Evolutionary conservation across 2,329 filamentous ascomycete genomes (phyloP).

Genomic region (Claviceps purpurea): DNA sequence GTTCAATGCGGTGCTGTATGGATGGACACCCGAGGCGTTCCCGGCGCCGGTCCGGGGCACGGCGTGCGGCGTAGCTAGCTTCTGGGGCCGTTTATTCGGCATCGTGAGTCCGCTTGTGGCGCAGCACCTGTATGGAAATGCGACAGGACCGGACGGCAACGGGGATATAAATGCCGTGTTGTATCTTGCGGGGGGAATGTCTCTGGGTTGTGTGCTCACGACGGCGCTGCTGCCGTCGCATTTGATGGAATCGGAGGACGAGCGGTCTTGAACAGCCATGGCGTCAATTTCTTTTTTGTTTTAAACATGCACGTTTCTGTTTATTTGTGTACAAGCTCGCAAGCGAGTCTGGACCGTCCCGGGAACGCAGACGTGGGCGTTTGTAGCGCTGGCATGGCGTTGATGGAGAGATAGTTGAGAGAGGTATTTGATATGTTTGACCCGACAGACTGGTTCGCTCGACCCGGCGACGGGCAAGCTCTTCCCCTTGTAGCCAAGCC

Average conservation of each 20-base stretch:
- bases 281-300: not conserved
- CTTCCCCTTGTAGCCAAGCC: too few species aligned
- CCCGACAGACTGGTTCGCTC: too few species aligned
- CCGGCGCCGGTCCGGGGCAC: slow-evolving; percentile 41
- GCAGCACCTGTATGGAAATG: slow-evolving; percentile 25
- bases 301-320: not conserved
- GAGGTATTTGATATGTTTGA: too few species aligned
- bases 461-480: too few species aligned
- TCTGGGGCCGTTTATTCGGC: slow-evolving; percentile 44
- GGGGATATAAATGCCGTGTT: slow-evolving; percentile 35
- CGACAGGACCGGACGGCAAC: slow-evolving; percentile 12
- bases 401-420: too few species aligned
- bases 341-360: too few species aligned
- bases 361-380: too few species aligned
- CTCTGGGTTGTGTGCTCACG: slow-evolving; percentile 36
- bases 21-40: slow-evolving; percentile 43
- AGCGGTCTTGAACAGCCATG: slow-evolving; percentile 7
- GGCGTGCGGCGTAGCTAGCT: slow-evolving; percentile 42
- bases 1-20: slow-evolving; percentile 24
- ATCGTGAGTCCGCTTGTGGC: slow-evolving; percentile 45
- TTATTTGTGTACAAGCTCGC: not conserved
- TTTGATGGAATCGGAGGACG: slow-evolving; percentile 22
- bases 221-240: slow-evolving; percentile 33
- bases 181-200: slow-evolving; percentile 42
- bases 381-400: too few species aligned